Evolutionary conservation across 352 stramenopile species (phyloP).

Genomic region (Phytophthora pisi): DNA sequence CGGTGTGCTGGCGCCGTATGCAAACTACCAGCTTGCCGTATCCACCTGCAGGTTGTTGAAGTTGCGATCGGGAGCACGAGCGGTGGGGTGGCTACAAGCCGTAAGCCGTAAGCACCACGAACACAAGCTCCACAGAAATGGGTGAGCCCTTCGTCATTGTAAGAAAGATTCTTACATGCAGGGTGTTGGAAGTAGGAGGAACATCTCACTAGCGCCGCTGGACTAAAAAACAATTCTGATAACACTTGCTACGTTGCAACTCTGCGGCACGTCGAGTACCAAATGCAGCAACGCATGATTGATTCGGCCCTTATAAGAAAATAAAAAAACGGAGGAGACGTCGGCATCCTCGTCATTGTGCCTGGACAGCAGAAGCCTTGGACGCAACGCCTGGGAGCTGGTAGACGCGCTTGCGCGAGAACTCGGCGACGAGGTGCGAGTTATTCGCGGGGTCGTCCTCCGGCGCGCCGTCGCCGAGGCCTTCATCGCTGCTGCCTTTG

Average conservation of each 20-base stretch:
- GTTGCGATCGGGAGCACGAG: too few relatives aligned
- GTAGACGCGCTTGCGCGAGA: slow-evolving; percentile 42
- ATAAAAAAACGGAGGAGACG: slow-evolving; percentile 15
- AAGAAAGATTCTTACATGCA: too few relatives aligned
- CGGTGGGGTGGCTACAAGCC: too few relatives aligned
- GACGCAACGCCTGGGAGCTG: slow-evolving; percentile 16
- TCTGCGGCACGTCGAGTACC: background rate
- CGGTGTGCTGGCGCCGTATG: too few relatives aligned
- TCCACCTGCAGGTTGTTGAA: too few relatives aligned
- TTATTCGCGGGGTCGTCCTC: slow-evolving; percentile 63
- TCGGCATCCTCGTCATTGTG: slow-evolving; percentile 20
- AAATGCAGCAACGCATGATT: slow-evolving; percentile 17
- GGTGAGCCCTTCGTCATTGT: too few relatives aligned
- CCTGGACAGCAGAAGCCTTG: slow-evolving; percentile 16
- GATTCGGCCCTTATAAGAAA: slow-evolving; percentile 31
- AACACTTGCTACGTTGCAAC: background rate
- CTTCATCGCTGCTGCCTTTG: slow-evolving; percentile 32
- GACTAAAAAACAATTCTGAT: background rate
- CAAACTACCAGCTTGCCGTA: too few relatives aligned
- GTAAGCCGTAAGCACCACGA: too few relatives aligned
- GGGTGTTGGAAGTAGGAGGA: too few relatives aligned
- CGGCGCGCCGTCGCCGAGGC: slow-evolving; percentile 37
- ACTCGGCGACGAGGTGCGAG: slow-evolving; percentile 56
- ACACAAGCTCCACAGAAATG: too few relatives aligned
- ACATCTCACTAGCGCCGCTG: too few relatives aligned